A percentile compares a stretch with the other conserved stretches of the same genome.
Evolutionary conservation across 2,329 filamentous ascomycete genomes (phyloP).

Genomic region (Orbilia ellipsospora): DNA sequence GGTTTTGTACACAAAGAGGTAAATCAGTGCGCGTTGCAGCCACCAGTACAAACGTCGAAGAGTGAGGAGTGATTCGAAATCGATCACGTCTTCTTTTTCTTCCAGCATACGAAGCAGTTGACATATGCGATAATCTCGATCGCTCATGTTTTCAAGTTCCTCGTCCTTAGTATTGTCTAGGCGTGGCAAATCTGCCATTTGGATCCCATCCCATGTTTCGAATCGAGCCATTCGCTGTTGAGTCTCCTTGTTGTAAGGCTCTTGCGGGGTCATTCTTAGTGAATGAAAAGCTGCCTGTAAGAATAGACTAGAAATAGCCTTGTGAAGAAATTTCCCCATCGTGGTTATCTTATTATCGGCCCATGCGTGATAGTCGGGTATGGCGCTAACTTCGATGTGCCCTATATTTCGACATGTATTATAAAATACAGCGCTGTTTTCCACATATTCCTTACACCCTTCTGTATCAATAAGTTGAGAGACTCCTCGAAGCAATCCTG

Average conservation of each 20-base stretch:
- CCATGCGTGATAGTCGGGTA: neutral
- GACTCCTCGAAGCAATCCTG: neutral
- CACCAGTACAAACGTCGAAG: slow-evolving; percentile 23
- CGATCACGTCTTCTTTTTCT: neutral
- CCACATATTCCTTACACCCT: neutral
- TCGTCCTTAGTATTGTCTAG: neutral
- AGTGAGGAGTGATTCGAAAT: neutral
- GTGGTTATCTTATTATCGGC: neutral
- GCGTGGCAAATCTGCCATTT: neutral
- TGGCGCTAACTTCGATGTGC: neutral
- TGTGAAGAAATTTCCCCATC: neutral
- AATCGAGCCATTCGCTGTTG: neutral
- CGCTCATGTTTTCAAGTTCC: neutral
- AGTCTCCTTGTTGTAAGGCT: neutral
- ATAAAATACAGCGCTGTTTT: neutral
- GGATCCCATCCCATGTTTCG: neutral
- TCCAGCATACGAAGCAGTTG: neutral
- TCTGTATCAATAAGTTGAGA: slow-evolving; percentile 6
- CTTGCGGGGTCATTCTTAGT: neutral
- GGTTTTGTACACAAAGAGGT: neutral
- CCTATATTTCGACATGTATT: neutral
- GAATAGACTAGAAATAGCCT: neutral
- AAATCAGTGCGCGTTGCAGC: neutral
- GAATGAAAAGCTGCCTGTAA: neutral
- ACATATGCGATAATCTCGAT: neutral